Percentiles rank a stretch among this genome's conserved stretches.
Evolutionary conservation across 2,329 filamentous ascomycete genomes (phyloP).

Genomic region (Penicillium italicum): DNA sequence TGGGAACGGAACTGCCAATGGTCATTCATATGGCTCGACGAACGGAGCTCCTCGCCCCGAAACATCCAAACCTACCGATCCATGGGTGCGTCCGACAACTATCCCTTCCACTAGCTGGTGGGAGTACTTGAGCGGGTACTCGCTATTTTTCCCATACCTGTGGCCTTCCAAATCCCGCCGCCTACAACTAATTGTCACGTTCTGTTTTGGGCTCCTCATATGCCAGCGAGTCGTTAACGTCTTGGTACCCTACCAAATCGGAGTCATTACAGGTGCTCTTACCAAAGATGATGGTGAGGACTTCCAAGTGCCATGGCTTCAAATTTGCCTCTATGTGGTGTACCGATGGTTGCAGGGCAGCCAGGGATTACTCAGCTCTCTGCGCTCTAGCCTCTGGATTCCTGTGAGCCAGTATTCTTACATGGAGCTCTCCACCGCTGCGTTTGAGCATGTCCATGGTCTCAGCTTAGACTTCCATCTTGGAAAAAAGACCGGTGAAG

Average conservation of each 20-base stretch:
- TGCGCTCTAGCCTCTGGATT: conserved; percentile 85
- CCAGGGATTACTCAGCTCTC: conserved; percentile 79
- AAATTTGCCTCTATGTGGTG: conserved; percentile 71
- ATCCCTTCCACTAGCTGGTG: conserved; percentile 88
- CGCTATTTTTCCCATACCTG: conserved; percentile 90
- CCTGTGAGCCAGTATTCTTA: conserved; percentile 97
- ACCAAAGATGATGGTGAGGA: conserved; percentile 53
- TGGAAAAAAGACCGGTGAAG: conserved; percentile 93
- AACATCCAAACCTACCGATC: conserved; percentile 54
- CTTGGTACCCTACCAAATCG: conserved; percentile 77
- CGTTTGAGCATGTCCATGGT: conserved; percentile 95
- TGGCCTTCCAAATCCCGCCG: conserved; percentile 80
- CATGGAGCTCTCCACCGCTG: conserved; percentile 85
- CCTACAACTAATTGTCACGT: conserved; percentile 72
- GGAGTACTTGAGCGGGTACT: conserved; percentile 91
- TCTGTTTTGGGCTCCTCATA: conserved; percentile 78
- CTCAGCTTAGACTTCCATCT: conserved; percentile 95
- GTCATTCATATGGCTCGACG: conserved; percentile 51
- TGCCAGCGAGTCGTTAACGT: conserved; percentile 82
- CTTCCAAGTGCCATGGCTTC: conserved; percentile 64
- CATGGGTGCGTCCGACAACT: conserved; percentile 85
- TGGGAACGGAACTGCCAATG: conserved; percentile 46
- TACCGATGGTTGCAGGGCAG: conserved; percentile 81
- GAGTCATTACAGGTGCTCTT: conserved; percentile 72
- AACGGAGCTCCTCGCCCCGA: conserved; percentile 38